A percentile compares a stretch with the other conserved stretches of the same genome.
Conservation (phyloP, 1,284 basidiomycete genomes). For the Neonothopanus nambi region DNA sequence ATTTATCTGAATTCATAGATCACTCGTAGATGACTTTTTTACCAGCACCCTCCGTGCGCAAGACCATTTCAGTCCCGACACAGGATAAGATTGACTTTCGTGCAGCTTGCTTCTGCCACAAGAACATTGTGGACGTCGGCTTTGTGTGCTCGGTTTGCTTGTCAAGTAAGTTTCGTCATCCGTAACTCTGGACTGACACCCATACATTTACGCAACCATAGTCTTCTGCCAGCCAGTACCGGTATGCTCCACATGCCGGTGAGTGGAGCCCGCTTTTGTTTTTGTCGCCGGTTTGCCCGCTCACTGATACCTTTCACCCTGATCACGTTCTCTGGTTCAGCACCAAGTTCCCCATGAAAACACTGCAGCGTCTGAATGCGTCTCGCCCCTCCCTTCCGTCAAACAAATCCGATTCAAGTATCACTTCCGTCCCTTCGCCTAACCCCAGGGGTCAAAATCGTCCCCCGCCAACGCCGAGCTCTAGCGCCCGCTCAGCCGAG, state of each 20-base stretch:
- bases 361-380: constrained; percentile 77
- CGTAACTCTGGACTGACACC: constrained; percentile 9
- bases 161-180: constrained; percentile 66
- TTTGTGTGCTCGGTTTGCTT: constrained; percentile 98
- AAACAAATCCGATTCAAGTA: constrained; percentile 2
- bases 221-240: constrained; percentile 94
- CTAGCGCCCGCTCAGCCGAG: neutral
- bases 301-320: constrained; percentile 13
- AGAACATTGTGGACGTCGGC: constrained; percentile 93
- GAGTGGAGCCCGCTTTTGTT: constrained; percentile 29
- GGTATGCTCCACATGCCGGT: constrained; percentile 92
- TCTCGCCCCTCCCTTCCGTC: constrained; percentile 35
- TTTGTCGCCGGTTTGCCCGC: no score
- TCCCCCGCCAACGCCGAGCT: neutral
- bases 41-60: constrained; percentile 79
- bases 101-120: constrained; percentile 98
- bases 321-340: constrained; percentile 38
- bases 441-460: neutral
- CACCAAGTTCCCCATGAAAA: constrained; percentile 92
- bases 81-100: constrained; percentile 96
- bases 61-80: constrained; percentile 81
- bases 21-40: constrained; percentile 86
- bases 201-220: constrained; percentile 30
- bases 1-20: constrained; percentile 9
- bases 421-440: constrained; percentile 1